Evolutionary conservation across 2,329 filamentous ascomycete species (phyloP), one percentile per base, ranked within the genome.

Genomic region (Clonostachys byssicola): DNA sequence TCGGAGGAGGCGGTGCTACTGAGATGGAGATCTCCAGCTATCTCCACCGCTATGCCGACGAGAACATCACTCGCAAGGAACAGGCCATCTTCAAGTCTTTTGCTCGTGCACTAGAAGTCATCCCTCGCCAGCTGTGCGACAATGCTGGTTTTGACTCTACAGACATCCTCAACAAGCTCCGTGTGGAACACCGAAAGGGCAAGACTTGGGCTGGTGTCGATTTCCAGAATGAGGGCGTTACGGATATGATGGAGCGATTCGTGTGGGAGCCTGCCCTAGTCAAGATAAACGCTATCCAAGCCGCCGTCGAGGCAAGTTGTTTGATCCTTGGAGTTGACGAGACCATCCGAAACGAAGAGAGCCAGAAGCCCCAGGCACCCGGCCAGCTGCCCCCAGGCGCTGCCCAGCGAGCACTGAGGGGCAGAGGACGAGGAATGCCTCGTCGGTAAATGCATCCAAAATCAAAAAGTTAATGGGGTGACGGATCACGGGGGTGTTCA

Each of bases 111-210:
- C 81, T 99, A 47, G 94, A 99, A 73, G 86, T 97, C 51, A 95
- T 99, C 58, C 94, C 94, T 18, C 86, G 94, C 60, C 94, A 97
- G 73, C 79, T 99, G 51, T 99, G 94, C 75, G 94, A 99, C 75
- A 99, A 99, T 63, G 94, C 94, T 47, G 94, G 94, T 53, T 97
- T 99, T 65, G 94, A 99, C 64, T 92, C 94, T 23, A 99, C 94
- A 45, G 94, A 99, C 63, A 96, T 99, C 56, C 83, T 99, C 53
- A 99, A 97, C 78, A 86, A 90, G 62, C 79, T 99, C 55, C 89
- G 94, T 47, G 94, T 97, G 50, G 92, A 96, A 79, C 94, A 99
- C 75, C 84, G 90, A 65, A 94, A 92, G 74, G 91, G 91, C 56
- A 88, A 88, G 63, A 84, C 83, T 45, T 99, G 94, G 94, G 91